Evolutionary conservation across 1,284 basidiomycete genomes (phyloP).

Genomic region (Gymnopus androsaceus): DNA sequence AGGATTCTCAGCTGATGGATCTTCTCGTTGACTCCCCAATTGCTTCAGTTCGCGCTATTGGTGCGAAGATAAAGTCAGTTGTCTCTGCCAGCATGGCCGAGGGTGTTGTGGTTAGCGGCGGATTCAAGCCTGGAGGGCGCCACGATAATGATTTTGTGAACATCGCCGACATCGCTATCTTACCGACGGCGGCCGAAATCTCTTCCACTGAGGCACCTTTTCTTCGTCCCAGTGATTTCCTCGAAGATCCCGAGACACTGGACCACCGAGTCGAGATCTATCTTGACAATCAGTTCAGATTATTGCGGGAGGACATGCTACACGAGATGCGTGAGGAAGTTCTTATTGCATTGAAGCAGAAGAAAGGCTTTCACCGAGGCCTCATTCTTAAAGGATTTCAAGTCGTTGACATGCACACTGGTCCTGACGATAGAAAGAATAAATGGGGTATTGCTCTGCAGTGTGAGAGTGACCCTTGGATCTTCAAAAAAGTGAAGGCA

Average conservation of each 20-base stretch:
- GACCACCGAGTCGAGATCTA: constrained; percentile 43
- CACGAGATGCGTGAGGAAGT: constrained; percentile 64
- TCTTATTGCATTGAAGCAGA: constrained; percentile 43
- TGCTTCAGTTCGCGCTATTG: constrained; percentile 31
- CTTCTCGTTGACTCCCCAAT: constrained; percentile 38
- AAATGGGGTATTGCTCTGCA: constrained; percentile 51
- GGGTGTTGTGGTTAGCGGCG: constrained; percentile 22
- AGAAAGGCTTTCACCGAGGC: constrained; percentile 47
- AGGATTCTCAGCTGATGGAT: constrained; percentile 10
- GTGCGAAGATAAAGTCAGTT: constrained; percentile 33
- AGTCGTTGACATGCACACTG: constrained; percentile 36
- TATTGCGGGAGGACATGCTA: constrained; percentile 67
- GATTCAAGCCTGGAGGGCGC: constrained; percentile 53
- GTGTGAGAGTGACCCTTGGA: constrained; percentile 44
- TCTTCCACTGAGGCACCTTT: constrained; percentile 46
- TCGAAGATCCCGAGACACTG: constrained; percentile 45
- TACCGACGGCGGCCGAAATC: constrained; percentile 62
- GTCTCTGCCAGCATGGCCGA: constrained; percentile 29
- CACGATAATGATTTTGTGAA: constrained; percentile 67
- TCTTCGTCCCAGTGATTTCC: constrained; percentile 40
- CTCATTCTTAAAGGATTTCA: constrained; percentile 42
- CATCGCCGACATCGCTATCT: constrained; percentile 57
- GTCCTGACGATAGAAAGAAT: constrained; percentile 30
- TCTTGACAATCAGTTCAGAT: constrained; percentile 65
- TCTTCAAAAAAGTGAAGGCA: constrained; percentile 35